Evolutionary conservation across 2,329 filamentous ascomycete genomes (phyloP).

Genomic region (Penicillium brasilianum): DNA sequence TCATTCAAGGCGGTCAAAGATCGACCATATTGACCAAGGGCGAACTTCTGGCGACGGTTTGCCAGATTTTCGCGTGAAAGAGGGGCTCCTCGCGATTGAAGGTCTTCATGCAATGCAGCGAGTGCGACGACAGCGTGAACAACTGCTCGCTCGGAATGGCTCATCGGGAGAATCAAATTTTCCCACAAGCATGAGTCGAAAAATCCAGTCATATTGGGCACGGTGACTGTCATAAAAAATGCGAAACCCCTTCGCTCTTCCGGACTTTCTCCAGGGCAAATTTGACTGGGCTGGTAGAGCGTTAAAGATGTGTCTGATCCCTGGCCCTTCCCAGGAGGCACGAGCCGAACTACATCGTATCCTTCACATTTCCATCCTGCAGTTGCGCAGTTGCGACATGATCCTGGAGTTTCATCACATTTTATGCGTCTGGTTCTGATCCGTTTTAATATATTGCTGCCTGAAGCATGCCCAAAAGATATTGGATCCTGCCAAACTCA

Average conservation of each 20-base stretch:
- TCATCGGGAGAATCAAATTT: not conserved
- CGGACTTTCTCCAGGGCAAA: not conserved
- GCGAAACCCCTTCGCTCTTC: not conserved
- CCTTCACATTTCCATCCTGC: slow-evolving; percentile 28
- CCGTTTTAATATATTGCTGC: not conserved
- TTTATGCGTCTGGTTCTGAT: slow-evolving; percentile 22
- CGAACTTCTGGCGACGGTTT: slow-evolving; percentile 27
- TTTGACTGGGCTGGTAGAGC: not conserved
- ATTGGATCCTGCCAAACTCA: not conserved
- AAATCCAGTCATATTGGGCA: not conserved
- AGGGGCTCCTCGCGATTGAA: slow-evolving; percentile 5
- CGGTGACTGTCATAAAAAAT: not conserved
- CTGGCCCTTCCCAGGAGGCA: not conserved
- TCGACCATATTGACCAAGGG: slow-evolving; percentile 27
- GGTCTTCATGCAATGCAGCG: slow-evolving; percentile 13
- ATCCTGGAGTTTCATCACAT: slow-evolving; percentile 24
- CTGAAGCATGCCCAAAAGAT: not conserved
- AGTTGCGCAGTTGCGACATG: slow-evolving; percentile 18
- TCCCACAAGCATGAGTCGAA: not conserved
- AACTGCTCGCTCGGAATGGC: not conserved
- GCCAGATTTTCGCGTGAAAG: slow-evolving; percentile 11
- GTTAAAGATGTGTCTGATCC: not conserved
- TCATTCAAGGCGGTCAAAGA: not conserved
- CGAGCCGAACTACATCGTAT: slow-evolving; percentile 21
- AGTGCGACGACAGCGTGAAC: slow-evolving; percentile 12